Evolutionary conservation across 2,329 filamentous ascomycete species (phyloP).

Genomic region (Phoma sp.): DNA sequence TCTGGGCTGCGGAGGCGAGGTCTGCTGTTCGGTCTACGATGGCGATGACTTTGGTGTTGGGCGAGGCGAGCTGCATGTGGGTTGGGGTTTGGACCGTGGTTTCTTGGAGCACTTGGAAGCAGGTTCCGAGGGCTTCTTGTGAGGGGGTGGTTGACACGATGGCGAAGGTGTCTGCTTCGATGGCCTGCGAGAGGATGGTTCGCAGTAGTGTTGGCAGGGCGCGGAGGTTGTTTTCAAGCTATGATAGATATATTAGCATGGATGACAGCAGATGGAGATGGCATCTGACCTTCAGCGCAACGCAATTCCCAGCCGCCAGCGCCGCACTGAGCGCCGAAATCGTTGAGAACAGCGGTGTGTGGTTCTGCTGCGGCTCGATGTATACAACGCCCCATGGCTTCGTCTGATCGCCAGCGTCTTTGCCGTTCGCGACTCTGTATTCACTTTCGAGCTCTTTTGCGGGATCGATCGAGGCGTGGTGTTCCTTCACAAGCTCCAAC

Average conservation of each 20-base stretch:
- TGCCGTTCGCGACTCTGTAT: conserved; percentile 50
- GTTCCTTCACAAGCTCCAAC: conserved; percentile 48
- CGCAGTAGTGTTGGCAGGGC: conserved; percentile 45
- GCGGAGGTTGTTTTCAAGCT: conserved; percentile 52
- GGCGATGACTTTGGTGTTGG: conserved; percentile 53
- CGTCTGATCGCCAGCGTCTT: conserved; percentile 45
- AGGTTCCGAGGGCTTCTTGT: conserved; percentile 28
- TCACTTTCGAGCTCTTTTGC: conserved; percentile 49
- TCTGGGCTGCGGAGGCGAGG: conserved; percentile 58
- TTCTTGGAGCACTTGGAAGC: conserved; percentile 46
- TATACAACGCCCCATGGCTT: conserved; percentile 53
- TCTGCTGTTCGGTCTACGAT: conserved; percentile 67
- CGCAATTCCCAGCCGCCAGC: conserved; percentile 59
- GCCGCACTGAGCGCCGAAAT: conserved; percentile 51
- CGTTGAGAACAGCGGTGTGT: conserved; percentile 55
- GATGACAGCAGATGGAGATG: too few relatives aligned
- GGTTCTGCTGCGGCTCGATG: conserved; percentile 53
- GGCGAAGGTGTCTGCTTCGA: conserved; percentile 58
- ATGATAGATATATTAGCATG: too few relatives aligned
- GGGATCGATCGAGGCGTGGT: conserved; percentile 50
- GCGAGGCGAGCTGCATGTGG: conserved; percentile 45
- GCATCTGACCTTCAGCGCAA: conserved; percentile 55
- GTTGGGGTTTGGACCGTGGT: conserved; percentile 14
- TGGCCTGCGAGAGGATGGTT: conserved; percentile 46
- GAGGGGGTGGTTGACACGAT: conserved; percentile 46